Conservation (phyloP, 768 basidiomycete species). For the Tylopilus plumbeoviolaceoides region DNA sequence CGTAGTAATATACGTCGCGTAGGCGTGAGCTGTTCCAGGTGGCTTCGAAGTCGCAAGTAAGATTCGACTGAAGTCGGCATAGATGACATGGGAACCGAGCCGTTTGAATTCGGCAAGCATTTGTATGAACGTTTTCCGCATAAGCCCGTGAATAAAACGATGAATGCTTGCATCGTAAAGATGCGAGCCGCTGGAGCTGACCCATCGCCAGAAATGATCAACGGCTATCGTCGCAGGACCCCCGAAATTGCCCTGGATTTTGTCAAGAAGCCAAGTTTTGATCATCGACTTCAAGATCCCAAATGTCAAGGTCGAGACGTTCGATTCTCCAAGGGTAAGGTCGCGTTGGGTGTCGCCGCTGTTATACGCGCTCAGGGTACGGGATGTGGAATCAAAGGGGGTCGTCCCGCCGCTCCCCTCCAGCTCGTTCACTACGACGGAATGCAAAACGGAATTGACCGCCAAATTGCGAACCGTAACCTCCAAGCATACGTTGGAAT, state of each 20-base stretch:
- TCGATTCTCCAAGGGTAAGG: slow-evolving; percentile 84
- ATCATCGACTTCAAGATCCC: slow-evolving; percentile 82
- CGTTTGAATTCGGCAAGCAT: slow-evolving; percentile 94
- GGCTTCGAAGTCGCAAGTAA: slow-evolving; percentile 93
- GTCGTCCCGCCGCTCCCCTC: slow-evolving; percentile 94
- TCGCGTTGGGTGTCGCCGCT: slow-evolving; percentile 57
- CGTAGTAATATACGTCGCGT: slow-evolving; percentile 90
- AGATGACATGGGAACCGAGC: slow-evolving; percentile 87
- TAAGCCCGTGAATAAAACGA: slow-evolving; percentile 89
- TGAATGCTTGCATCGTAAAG: slow-evolving; percentile 93
- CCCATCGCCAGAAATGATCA: slow-evolving; percentile 98
- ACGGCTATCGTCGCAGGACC: slow-evolving; percentile 68
- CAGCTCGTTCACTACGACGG: slow-evolving; percentile 92
- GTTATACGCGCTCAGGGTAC: slow-evolving; percentile 85
- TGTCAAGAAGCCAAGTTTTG: slow-evolving; percentile 87
- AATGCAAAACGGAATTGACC: slow-evolving; percentile 90
- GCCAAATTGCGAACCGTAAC: slow-evolving; percentile 88
- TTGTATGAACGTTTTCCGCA: slow-evolving; percentile 98
- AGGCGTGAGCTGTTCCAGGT: slow-evolving; percentile 91
- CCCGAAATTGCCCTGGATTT: slow-evolving; percentile 62
- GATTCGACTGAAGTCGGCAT: slow-evolving; percentile 89
- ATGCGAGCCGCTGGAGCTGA: slow-evolving; percentile 76
- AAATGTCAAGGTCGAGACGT: slow-evolving; percentile 84
- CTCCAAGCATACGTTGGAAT: slow-evolving; percentile 90
- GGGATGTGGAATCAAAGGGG: slow-evolving; percentile 90